A percentile compares a stretch with the other conserved stretches of the same genome.
These are phyloP conservation scores for Paraconiothyrium sp. DNA, from an alignment of 2,329 filamentous ascomycete species.

Conservation along the genomic window DNA sequence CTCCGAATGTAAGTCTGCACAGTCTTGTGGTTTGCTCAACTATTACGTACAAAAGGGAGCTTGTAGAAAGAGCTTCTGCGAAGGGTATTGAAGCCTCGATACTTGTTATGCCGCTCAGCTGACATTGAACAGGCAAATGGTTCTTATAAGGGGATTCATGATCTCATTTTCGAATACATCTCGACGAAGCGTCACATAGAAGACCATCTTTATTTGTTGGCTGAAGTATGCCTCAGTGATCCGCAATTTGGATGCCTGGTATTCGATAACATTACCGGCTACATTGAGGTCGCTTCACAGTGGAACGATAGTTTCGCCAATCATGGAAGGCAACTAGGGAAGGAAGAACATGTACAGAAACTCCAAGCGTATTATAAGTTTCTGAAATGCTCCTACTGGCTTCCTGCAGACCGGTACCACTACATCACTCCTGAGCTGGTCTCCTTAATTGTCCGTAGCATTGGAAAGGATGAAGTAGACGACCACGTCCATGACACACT, in stretches of 20 bases:
- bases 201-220: constrained; percentile 34
- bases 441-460: constrained; percentile 28
- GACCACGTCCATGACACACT: constrained; percentile 36
- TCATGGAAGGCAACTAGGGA: constrained; percentile 1
- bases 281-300: constrained; percentile 4
- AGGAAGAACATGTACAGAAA: constrained; percentile 19
- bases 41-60: neutral
- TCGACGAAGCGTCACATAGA: constrained; percentile 22
- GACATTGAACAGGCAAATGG: constrained; percentile 9
- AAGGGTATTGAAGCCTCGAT: constrained; percentile 8
- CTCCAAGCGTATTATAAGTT: constrained; percentile 35
- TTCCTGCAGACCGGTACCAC: constrained; percentile 30
- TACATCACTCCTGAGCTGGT: constrained; percentile 29
- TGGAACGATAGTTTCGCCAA: neutral
- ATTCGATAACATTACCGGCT: constrained; percentile 21
- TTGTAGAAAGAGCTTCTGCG: neutral
- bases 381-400: constrained; percentile 45
- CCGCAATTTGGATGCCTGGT: constrained; percentile 23
- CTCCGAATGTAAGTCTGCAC: constrained; percentile 18
- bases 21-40: neutral
- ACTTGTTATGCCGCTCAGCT: constrained; percentile 6
- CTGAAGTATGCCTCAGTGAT: constrained; percentile 35
- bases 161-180: constrained; percentile 32
- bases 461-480: constrained; percentile 33
- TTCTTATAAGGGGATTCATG: constrained; percentile 21